phyloP scores from a whole-genome alignment of 1,284 basidiomycete species.

The Tetrapyrgos nigripes region DNA sequence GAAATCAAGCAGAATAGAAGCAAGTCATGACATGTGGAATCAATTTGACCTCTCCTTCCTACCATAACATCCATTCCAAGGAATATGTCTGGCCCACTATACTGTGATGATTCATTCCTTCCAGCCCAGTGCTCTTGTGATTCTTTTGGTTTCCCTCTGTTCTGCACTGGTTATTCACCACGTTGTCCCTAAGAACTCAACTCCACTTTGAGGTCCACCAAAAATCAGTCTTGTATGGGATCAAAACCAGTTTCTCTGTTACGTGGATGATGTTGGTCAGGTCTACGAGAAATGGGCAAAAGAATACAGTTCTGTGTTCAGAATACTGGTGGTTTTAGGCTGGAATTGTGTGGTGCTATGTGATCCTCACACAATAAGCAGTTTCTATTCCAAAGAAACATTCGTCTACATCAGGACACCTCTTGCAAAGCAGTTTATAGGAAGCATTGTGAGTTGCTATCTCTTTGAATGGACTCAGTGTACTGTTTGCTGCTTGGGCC shows the following conservation, averaged over 20 bases:
- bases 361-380: constrained; percentile 60
- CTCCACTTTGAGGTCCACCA: constrained; percentile 39
- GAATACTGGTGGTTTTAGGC: constrained; percentile 48
- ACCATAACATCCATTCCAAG: no score
- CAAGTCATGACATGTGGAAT: no score
- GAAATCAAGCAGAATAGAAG: no score
- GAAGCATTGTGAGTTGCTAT: constrained; percentile 48
- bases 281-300: constrained; percentile 49
- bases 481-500: no score
- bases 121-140: no score
- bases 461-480: no score
- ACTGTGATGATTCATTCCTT: no score
- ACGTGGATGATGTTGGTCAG: constrained; percentile 32
- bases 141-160: no score
- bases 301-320: constrained; percentile 55
- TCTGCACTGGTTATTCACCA: no score
- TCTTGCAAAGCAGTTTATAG: constrained; percentile 44
- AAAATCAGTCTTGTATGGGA: constrained; percentile 45
- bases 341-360: constrained; percentile 48
- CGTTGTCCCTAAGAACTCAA: no score
- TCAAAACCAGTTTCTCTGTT: constrained; percentile 30
- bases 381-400: constrained; percentile 57
- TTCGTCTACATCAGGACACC: constrained; percentile 51
- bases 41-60: no score
- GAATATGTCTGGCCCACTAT: no score